These are phyloP conservation scores for Candida qinlingensis DNA, from an alignment of 805 yeast genomes.

Conservation along the genomic window DNA sequence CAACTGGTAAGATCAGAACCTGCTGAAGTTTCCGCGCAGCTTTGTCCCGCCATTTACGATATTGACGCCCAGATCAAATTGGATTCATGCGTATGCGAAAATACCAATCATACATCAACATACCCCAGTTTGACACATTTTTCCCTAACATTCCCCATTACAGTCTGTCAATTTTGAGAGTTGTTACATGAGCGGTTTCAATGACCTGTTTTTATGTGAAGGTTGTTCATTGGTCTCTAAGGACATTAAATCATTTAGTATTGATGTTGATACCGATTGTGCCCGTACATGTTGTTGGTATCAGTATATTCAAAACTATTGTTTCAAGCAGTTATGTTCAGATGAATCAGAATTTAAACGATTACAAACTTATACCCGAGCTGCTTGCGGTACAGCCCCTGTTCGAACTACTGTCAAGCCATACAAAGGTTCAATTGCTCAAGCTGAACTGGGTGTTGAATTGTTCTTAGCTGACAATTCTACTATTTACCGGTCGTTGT, in stretches of 20 bases:
- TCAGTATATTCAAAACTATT: constrained; percentile 21
- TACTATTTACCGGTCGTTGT: constrained; percentile 18
- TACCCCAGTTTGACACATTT: not conserved
- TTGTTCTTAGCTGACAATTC: constrained; percentile 16
- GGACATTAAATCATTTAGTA: not conserved
- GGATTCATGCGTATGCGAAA: constrained; percentile 14
- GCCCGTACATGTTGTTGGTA: constrained; percentile 23
- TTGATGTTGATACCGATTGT: constrained; percentile 17
- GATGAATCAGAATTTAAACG: constrained; percentile 13
- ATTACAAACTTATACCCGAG: constrained; percentile 6
- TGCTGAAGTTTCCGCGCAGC: not conserved
- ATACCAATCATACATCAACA: not conserved
- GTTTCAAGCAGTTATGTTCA: constrained; percentile 20
- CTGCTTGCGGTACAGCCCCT: constrained; percentile 14
- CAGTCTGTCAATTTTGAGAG: constrained; percentile 13
- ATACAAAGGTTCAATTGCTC: constrained; percentile 1
- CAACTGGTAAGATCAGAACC: not conserved
- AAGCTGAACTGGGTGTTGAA: constrained; percentile 1
- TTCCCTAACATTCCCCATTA: not conserved
- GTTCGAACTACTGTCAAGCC: constrained; percentile 14
- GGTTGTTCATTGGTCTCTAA: constrained; percentile 21
- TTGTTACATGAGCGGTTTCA: constrained; percentile 20
- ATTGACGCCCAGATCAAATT: constrained; percentile 8
- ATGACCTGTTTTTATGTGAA: constrained; percentile 21
- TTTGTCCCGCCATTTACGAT: constrained; percentile 4